Conservation (phyloP, 345 rosid species). For the Citrus trifoliata region DNA sequence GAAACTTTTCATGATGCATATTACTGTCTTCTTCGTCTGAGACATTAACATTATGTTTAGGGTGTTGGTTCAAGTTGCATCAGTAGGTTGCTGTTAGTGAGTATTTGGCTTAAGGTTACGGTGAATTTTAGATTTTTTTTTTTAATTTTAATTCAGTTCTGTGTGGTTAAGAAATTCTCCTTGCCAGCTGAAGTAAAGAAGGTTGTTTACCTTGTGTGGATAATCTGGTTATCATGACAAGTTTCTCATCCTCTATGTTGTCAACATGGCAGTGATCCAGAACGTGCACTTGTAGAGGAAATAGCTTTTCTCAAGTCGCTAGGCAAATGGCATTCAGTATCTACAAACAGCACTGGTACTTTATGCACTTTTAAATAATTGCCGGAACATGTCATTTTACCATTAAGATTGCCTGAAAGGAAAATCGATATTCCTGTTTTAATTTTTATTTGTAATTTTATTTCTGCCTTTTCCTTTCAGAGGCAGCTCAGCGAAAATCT, state of each 20-base stretch:
- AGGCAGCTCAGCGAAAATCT: slow-evolving; percentile 7
- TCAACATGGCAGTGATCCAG: slow-evolving; percentile 48
- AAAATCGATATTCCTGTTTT: neutral
- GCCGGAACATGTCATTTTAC: neutral
- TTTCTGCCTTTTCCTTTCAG: slow-evolving; percentile 17
- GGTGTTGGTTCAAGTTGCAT: neutral
- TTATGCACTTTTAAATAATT: neutral
- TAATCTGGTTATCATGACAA: slow-evolving; percentile 2
- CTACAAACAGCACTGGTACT: slow-evolving; percentile 33
- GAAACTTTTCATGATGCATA: neutral
- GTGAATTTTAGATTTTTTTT: neutral
- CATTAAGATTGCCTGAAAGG: neutral
- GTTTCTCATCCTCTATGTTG: slow-evolving; percentile 2
- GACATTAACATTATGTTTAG: neutral
- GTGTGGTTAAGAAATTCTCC: neutral
- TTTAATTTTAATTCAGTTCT: neutral
- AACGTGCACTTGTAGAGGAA: slow-evolving; percentile 62
- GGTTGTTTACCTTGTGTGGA: neutral
- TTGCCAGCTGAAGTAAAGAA: neutral
- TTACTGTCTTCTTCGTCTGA: neutral
- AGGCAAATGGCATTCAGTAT: slow-evolving; percentile 29
- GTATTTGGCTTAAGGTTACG: neutral
- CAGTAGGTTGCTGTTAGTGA: neutral
- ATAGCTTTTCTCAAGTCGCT: slow-evolving; percentile 52
- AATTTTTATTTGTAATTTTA: neutral